Evolutionary conservation across 352 stramenopile genomes (phyloP).

Genomic region (Pythium rhizo-oryzae): DNA sequence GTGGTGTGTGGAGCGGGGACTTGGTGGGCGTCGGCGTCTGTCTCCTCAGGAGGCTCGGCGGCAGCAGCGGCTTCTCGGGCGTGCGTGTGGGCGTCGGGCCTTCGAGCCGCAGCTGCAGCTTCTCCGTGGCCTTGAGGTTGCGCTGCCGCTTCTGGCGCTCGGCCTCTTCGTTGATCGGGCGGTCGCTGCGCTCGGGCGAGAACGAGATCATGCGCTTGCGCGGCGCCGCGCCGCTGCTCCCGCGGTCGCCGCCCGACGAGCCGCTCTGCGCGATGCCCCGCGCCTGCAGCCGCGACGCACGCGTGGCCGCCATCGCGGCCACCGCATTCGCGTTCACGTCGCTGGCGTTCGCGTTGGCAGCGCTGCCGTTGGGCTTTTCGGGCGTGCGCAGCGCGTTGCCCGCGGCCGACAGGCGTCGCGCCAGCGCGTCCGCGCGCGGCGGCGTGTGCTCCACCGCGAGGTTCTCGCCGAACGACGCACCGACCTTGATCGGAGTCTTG

Average conservation of each 20-base stretch:
- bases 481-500: slow-evolving; percentile 19
- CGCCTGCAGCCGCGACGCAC: slow-evolving; percentile 15
- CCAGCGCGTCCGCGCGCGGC: slow-evolving; percentile 38
- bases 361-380: not conserved
- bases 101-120: slow-evolving; percentile 64
- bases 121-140: slow-evolving; percentile 74
- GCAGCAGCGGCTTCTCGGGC: slow-evolving; percentile 13
- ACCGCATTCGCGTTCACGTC: not conserved
- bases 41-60: slow-evolving; percentile 2
- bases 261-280: slow-evolving; percentile 72
- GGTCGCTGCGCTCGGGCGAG: slow-evolving; percentile 63
- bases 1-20: not conserved
- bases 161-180: slow-evolving; percentile 51
- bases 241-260: slow-evolving; percentile 32
- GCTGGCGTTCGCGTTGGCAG: not conserved
- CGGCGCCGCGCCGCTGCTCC: slow-evolving; percentile 27
- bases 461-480: slow-evolving; percentile 35
- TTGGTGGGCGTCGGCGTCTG: slow-evolving; percentile 3
- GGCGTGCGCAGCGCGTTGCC: not conserved
- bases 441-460: slow-evolving; percentile 47
- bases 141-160: slow-evolving; percentile 65
- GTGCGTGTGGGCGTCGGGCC: slow-evolving; percentile 44
- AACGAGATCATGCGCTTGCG: slow-evolving; percentile 86
- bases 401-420: slow-evolving; percentile 24
- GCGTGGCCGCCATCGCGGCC: not conserved